A percentile compares a stretch with the other conserved stretches of the same genome.
These are phyloP conservation scores for Camellia sinensis DNA, from an alignment of 148 eudicot species.

Conservation along the genomic window DNA sequence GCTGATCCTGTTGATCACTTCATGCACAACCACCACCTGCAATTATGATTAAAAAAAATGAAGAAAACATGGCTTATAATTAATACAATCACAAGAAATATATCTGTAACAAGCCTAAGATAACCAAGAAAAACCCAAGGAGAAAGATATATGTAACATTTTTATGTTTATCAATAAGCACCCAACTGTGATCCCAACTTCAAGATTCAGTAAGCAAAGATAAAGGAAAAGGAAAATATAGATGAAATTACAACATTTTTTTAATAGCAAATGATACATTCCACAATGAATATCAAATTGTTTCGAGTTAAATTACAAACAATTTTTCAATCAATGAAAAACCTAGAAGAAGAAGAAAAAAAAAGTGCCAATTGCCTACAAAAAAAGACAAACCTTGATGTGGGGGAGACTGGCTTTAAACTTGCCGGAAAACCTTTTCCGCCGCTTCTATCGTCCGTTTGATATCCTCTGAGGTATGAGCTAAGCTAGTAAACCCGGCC, in stretches of 20 bases:
- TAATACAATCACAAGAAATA: too few species aligned
- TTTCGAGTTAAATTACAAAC: slow-evolving; percentile 22
- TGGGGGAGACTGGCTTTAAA: slow-evolving; percentile 21
- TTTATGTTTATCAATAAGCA: too few species aligned
- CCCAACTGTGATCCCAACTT: too few species aligned
- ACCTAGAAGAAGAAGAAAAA: background rate
- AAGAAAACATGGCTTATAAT: too few species aligned
- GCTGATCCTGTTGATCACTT: too few species aligned
- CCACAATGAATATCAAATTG: background rate
- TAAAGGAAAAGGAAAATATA: too few species aligned
- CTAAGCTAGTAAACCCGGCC: slow-evolving; percentile 91
- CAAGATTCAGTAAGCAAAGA: too few species aligned
- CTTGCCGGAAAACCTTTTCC: slow-evolving; percentile 60
- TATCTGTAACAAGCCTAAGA: too few species aligned
- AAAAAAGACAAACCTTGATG: background rate
- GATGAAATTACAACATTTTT: background rate
- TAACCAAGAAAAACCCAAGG: too few species aligned
- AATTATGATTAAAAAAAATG: too few species aligned
- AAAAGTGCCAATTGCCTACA: background rate
- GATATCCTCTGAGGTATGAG: slow-evolving; percentile 74
- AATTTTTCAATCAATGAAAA: background rate
- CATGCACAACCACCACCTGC: too few species aligned
- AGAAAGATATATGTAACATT: too few species aligned
- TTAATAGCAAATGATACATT: slow-evolving; percentile 1
- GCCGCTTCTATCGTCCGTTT: slow-evolving; percentile 78